Evolutionary conservation across 176 grass and related monocot species (phyloP).

Genomic region (Oryza meyeriana): DNA sequence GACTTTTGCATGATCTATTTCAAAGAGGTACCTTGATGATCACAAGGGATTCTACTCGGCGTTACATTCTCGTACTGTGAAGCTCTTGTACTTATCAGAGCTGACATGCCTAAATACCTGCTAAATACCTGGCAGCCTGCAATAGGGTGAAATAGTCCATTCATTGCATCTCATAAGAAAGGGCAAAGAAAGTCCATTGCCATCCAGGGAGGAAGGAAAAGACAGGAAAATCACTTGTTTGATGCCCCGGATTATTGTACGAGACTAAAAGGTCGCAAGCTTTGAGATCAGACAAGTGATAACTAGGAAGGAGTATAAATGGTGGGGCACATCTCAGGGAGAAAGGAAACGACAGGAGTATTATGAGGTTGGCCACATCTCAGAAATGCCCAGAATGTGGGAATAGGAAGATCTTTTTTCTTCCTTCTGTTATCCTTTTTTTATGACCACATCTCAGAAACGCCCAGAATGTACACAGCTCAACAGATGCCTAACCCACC

Average conservation of each 20-base stretch:
- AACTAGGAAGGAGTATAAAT: not conserved
- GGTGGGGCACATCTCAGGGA: too few species aligned
- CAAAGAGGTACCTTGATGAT: not conserved
- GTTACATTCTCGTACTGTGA: not conserved
- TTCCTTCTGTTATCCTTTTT: too few species aligned
- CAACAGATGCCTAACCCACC: not conserved
- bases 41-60: too few species aligned
- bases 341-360: too few species aligned
- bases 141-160: too few species aligned
- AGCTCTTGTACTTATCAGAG: not conserved
- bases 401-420: too few species aligned
- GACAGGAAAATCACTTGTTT: not conserved
- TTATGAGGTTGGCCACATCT: too few species aligned
- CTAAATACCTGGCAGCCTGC: too few species aligned
- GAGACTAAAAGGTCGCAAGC: not conserved
- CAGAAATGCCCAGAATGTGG: too few species aligned
- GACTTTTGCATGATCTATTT: not conserved
- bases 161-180: not conserved
- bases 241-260: not conserved
- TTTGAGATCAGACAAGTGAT: not conserved
- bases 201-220: not conserved
- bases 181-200: too few species aligned
- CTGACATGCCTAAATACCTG: not conserved
- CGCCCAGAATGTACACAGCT: not conserved
- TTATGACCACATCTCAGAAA: not conserved